Evolutionary conservation across 2,329 filamentous ascomycete species (phyloP).

Genomic region (Nemania abortiva): DNA sequence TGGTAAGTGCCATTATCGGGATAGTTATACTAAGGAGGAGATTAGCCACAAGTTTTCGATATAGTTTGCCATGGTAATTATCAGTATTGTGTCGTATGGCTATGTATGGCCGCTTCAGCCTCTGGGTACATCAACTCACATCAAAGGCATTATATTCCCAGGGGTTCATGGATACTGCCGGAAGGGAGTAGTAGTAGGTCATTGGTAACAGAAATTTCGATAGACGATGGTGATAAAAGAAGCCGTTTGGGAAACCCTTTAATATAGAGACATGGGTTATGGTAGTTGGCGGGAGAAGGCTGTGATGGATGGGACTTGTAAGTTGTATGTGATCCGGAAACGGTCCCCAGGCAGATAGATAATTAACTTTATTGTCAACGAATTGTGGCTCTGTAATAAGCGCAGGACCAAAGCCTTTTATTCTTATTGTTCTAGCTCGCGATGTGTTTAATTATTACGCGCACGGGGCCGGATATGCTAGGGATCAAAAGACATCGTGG

Average conservation of each 20-base stretch:
- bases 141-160: constrained; percentile 39
- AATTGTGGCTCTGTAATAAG: constrained; percentile 1
- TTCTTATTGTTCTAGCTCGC: not conserved
- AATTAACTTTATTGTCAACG: not conserved
- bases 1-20: constrained; percentile 9
- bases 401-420: constrained; percentile 2
- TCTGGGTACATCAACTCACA: constrained; percentile 25
- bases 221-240: not conserved
- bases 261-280: not conserved
- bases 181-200: constrained; percentile 3
- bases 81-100: not conserved
- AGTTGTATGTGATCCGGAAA: not conserved
- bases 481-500: not conserved
- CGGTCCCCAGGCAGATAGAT: not conserved
- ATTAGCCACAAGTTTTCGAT: constrained; percentile 13
- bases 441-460: constrained; percentile 12
- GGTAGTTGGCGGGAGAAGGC: not conserved
- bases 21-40: constrained; percentile 29
- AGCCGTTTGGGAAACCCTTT: not conserved
- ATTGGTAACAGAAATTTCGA: constrained; percentile 8
- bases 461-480: constrained; percentile 2
- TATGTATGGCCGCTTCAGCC: not conserved
- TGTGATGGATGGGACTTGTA: not conserved
- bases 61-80: not conserved
- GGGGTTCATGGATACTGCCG: constrained; percentile 34